Evolutionary conservation across 2,329 filamentous ascomycete genomes (phyloP).

Genomic region (Fusarium anguioides): DNA sequence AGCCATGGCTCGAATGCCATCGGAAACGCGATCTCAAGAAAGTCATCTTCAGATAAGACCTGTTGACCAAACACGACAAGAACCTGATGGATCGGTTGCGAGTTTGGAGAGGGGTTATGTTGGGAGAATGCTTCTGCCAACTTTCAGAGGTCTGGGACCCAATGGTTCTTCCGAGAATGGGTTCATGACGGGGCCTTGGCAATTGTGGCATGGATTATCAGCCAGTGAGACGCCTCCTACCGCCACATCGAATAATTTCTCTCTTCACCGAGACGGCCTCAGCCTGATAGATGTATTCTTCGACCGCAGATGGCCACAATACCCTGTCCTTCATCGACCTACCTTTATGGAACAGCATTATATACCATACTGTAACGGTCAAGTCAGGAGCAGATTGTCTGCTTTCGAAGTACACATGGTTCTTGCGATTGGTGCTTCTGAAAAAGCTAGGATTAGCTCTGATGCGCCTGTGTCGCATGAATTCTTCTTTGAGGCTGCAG

Average conservation of each 20-base stretch:
- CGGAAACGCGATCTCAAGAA: background rate
- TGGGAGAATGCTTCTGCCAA: constrained; percentile 39
- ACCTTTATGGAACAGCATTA: constrained; percentile 40
- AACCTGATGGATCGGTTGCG: constrained; percentile 16
- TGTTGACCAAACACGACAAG: background rate
- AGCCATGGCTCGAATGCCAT: background rate
- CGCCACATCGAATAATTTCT: constrained; percentile 6
- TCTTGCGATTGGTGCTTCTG: constrained; percentile 38
- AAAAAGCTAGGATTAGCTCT: constrained; percentile 27
- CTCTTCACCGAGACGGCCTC: constrained; percentile 29
- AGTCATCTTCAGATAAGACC: constrained; percentile 3
- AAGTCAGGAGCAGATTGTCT: constrained; percentile 13
- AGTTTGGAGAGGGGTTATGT: constrained; percentile 30
- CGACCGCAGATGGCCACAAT: constrained; percentile 39
- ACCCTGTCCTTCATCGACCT: constrained; percentile 36
- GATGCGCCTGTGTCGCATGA: constrained; percentile 27
- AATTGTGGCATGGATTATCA: constrained; percentile 36
- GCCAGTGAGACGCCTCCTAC: constrained; percentile 28
- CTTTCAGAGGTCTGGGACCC: constrained; percentile 14
- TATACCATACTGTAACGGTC: constrained; percentile 23
- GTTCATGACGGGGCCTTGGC: constrained; percentile 39
- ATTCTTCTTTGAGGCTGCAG: constrained; percentile 35
- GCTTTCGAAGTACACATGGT: constrained; percentile 41
- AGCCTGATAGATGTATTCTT: constrained; percentile 36
- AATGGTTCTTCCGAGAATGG: constrained; percentile 25